These are phyloP conservation scores for Penicillium aurantiogriseum DNA, from an alignment of 2,329 filamentous ascomycete species.

Conservation along the genomic window DNA sequence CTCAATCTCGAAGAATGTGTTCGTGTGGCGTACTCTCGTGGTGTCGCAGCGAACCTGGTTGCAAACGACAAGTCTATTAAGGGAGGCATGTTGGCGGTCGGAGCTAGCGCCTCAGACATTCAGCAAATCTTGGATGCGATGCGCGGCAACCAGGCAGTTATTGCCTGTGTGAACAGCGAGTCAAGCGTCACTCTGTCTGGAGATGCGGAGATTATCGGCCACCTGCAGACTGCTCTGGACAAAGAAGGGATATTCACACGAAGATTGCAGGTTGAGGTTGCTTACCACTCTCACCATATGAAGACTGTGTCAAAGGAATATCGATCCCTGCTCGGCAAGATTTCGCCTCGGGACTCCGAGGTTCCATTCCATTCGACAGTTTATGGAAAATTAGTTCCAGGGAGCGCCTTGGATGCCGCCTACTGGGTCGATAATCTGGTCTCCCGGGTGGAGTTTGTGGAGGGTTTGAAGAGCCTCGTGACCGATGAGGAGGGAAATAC, in stretches of 20 bases:
- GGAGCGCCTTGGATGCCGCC: constrained; percentile 12
- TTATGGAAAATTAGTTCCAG: constrained; percentile 15
- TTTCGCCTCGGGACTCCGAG: constrained; percentile 13
- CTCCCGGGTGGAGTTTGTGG: constrained; percentile 23
- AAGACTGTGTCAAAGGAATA: constrained; percentile 19
- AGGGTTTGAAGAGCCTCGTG: constrained; percentile 19
- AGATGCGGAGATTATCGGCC: constrained; percentile 20
- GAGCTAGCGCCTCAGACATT: constrained; percentile 19
- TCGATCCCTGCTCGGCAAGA: constrained; percentile 19
- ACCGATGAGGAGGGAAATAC: not conserved
- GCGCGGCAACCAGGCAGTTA: constrained; percentile 18
- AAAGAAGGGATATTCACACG: constrained; percentile 29
- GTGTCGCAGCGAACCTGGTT: constrained; percentile 19
- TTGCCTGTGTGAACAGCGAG: constrained; percentile 30
- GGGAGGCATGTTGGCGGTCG: constrained; percentile 32
- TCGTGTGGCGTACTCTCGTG: constrained; percentile 27
- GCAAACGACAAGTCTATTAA: constrained; percentile 15
- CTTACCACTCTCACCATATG: constrained; percentile 37
- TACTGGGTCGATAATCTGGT: constrained; percentile 27
- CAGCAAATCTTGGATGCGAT: constrained; percentile 19
- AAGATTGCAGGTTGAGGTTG: constrained; percentile 26
- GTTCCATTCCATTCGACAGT: constrained; percentile 25
- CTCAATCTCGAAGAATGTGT: constrained; percentile 22
- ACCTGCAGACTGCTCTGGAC: constrained; percentile 14
- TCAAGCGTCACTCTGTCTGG: constrained; percentile 28